Base-by-base conservation (phyloP, 306 rosid genomes). In the Dryas drummondii region DNA sequence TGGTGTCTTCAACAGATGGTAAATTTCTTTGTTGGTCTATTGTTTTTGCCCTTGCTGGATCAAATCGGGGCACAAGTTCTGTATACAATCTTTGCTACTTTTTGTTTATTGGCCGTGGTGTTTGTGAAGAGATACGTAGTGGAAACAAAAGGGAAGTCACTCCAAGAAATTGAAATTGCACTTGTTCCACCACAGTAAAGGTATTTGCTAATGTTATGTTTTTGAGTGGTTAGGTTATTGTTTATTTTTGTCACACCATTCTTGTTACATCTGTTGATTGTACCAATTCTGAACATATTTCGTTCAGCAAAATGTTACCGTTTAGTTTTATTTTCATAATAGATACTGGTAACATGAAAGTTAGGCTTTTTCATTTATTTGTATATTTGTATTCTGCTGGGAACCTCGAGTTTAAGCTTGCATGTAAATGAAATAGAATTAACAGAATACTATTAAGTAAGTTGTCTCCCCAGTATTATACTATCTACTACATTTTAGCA, bases 91-190 rank as follows among this genome's bases (percentile, higher is more conserved):
- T 92, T 92, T 78, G 96, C 87, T 46, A 63, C 82, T 12, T 88
- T 86, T 60, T 90, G 93, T 85, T 32, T 84, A 79, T 2, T 74
- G 27, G 90, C 93, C 3, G 96, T 85, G 76, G 14, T 85, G 52
- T 92, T 82, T 82, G 96, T 92, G 88, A 88, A 85, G 87, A 90
- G 85, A 80, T 82, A 81, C 84, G 86, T 92, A 60, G 83, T 92
- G 74, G 93, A 92, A 87, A 92, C 96, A 8, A 92, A 92, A 81
- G 96, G 97, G 78, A 92, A 90, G 83, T 88, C 97, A 22, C 97
- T 92, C 55, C 97, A 92, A 81, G 97, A 92, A 88, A 92, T 92
- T 79, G 96, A 92, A 86, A 71, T 85, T 69, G 97, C 93, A 59
- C 86, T 82, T 78, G 71, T 86, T 77, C 86, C 94, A 14, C 61